Base-by-base conservation (phyloP, 495 filamentous ascomycete species). In the Talaromyces nanjingensis region DNA sequence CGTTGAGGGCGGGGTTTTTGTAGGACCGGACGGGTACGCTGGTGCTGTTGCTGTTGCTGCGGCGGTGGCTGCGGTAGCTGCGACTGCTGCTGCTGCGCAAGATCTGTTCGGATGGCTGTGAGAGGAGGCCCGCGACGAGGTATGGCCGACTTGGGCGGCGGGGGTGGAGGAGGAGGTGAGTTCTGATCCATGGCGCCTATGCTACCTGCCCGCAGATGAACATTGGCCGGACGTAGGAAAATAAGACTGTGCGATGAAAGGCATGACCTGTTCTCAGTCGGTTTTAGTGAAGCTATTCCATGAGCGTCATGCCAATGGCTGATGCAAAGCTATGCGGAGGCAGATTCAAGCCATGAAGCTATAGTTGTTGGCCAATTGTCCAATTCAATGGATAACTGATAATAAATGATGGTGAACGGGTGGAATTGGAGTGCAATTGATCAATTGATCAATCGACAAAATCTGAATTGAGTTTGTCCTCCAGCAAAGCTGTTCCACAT, bases 1-100 rank as follows among this genome's bases (percentile, higher is more conserved):
- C 78, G 78, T 52, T 76, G 73, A 52, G 69, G 52, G 53, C 73
- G 71, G 7, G 39, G 47, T 34, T 62, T 62, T 37, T 62, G 60
- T 12, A 62, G 45, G 25, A 62, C 60, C 14, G 60, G 60, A n/a
- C 42, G 60, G 1, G 24, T n/a, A 3, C 31, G 39, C 27, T 54
- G 60, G 34, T 54, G 20, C 8, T 52, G 59, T 33, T 62, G 60
- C 25, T 53, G 60, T 14, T 20, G 18, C 14, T 54, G 52, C 60
- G 16, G 5, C 60, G n/a, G 25, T 34, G 27, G 45, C 20, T 54
- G 60, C 22, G 45, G 60, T 8, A 31, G n/a, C 7, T 33, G 60
- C 42, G 16, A n/a, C 24, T 62, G 60, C 42, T 62, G 60, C 20
- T 60, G 29, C 33, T 9, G 59, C 27, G 60, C 39, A 33, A 62